phyloP scores from a whole-genome alignment of 192 early-diverging fungal genomes.

The Mycoemilia scoparia region DNA sequence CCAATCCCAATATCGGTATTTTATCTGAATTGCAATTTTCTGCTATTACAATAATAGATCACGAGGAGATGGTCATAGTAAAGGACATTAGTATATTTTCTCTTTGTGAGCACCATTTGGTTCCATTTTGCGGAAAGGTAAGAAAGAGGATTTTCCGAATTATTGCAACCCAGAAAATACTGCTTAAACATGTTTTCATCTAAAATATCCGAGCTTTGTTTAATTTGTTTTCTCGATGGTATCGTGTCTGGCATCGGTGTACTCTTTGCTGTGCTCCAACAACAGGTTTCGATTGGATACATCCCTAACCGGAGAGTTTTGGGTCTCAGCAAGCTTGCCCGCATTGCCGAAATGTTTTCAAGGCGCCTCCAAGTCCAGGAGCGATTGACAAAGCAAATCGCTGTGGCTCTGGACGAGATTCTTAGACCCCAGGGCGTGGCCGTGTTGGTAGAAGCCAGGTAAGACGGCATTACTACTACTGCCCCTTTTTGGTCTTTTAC shows the following conservation, averaged over 20 bases:
- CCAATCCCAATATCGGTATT: background rate
- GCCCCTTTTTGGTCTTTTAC: background rate
- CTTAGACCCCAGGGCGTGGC: conserved; percentile 92
- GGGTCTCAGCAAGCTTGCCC: conserved; percentile 89
- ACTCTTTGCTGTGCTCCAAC: too few relatives aligned
- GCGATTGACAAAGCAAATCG: conserved; percentile 94
- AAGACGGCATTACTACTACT: too few relatives aligned
- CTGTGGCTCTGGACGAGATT: conserved; percentile 72
- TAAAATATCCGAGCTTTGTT: too few relatives aligned
- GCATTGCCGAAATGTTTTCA: conserved; percentile 96
- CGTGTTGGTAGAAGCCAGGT: conserved; percentile 89
- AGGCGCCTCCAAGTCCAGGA: conserved; percentile 95
- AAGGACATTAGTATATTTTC: conserved; percentile 91
- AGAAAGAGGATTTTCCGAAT: too few relatives aligned
- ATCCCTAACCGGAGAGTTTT: conserved; percentile 89
- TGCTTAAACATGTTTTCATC: too few relatives aligned
- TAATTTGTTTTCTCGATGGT: too few relatives aligned
- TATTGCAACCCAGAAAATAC: background rate
- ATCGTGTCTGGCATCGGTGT: background rate
- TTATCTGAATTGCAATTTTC: conserved; percentile 1
- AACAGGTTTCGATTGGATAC: conserved; percentile 93
- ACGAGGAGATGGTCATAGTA: conserved; percentile 99
- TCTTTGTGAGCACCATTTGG: conserved; percentile 97
- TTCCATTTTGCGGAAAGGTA: conserved; percentile 96
- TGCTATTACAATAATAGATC: conserved; percentile 32